These are phyloP conservation scores for Bothriochloa decipiens DNA, from an alignment of 176 grass and related monocot genomes.

Conservation along the genomic window DNA sequence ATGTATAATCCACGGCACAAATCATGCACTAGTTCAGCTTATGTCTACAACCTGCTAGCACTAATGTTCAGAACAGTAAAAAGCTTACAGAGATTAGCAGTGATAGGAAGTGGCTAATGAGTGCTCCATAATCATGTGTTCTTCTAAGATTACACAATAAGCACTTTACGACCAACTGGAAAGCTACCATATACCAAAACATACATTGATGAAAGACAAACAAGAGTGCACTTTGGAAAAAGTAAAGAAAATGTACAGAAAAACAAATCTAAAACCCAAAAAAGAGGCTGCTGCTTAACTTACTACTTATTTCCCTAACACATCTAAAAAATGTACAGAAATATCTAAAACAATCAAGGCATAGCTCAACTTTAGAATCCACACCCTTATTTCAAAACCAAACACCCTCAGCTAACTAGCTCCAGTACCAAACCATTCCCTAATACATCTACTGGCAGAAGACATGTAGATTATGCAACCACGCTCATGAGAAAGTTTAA, in stretches of 20 bases:
- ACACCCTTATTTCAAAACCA: background rate
- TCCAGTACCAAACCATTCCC: background rate
- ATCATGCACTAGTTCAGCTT: background rate
- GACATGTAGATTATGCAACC: background rate
- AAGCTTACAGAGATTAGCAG: background rate
- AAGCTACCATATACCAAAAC: background rate
- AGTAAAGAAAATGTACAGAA: background rate
- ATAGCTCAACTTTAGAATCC: background rate
- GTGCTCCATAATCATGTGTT: background rate
- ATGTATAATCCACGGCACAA: background rate
- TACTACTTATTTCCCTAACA: too few relatives aligned
- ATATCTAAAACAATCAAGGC: background rate
- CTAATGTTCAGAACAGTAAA: background rate
- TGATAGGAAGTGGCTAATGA: background rate
- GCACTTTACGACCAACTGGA: background rate
- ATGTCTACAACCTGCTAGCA: background rate
- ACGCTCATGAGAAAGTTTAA: background rate
- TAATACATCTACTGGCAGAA: background rate
- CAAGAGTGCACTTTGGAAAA: background rate
- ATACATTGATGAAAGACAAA: background rate
- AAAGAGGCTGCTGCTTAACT: background rate
- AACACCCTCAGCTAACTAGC: background rate
- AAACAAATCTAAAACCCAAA: background rate
- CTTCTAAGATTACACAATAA: constrained; percentile 4
- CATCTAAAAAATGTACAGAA: background rate